Conservation (phyloP, 805 yeast genomes). For the Hanseniaspora nectarophila region DNA sequence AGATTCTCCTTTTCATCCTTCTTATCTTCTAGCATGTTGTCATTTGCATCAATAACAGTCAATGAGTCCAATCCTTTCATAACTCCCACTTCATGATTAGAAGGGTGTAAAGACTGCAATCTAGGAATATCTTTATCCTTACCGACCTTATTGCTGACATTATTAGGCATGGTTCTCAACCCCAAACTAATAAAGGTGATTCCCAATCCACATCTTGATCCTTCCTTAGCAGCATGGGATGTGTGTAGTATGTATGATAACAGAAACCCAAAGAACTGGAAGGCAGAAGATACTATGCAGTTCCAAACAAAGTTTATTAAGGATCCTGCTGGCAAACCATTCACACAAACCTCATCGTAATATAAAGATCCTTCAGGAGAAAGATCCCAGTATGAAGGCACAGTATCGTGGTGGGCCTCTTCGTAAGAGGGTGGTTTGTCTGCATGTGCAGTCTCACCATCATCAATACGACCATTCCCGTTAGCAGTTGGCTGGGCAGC, state of each 20-base stretch:
- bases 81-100: slow-evolving; percentile 34
- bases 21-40: slow-evolving; percentile 20
- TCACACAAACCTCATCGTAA: slow-evolving; percentile 83
- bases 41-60: slow-evolving; percentile 15
- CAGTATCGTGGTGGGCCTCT: slow-evolving; percentile 85
- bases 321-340: slow-evolving; percentile 91
- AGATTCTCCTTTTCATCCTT: not conserved
- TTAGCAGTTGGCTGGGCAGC: not conserved
- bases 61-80: slow-evolving; percentile 16
- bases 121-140: slow-evolving; percentile 27
- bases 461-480: slow-evolving; percentile 17
- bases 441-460: slow-evolving; percentile 24
- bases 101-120: slow-evolving; percentile 48
- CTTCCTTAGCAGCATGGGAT: slow-evolving; percentile 93
- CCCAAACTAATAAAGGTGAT: slow-evolving; percentile 67
- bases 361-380: slow-evolving; percentile 53
- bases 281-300: slow-evolving; percentile 72
- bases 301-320: slow-evolving; percentile 86
- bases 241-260: slow-evolving; percentile 85
- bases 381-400: slow-evolving; percentile 95
- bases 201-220: slow-evolving; percentile 86
- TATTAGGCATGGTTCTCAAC: slow-evolving; percentile 41
- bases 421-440: slow-evolving; percentile 79
- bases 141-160: slow-evolving; percentile 27
- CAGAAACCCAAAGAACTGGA: slow-evolving; percentile 87